Base-by-base conservation (phyloP, 2,329 filamentous ascomycete species). In the Alternaria arbusti region DNA sequence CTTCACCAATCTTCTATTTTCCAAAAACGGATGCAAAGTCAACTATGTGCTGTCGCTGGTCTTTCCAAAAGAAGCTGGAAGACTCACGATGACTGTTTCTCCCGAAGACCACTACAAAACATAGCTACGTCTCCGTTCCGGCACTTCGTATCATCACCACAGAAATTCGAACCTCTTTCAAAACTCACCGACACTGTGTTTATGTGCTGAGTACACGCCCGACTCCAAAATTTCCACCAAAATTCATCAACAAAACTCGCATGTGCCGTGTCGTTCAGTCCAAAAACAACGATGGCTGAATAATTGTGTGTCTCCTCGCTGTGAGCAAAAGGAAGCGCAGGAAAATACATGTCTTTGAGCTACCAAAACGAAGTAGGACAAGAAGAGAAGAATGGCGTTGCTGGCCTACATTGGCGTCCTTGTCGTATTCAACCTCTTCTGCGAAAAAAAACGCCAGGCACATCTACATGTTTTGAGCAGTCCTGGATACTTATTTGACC, bases 241-340 rank as follows among this genome's bases (percentile, higher is more conserved):
- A 36, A 36, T 0, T 4, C 32, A 36, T 36, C 13, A n/a, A 36
- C 13, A 0, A 13, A 0, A 9, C 2, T 9, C 7, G 15, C 0
- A 36, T 36, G 32, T n/a, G 7, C 32, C 32, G 13, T n/a, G 13
- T n/a, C n/a, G 0, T 9, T 5, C 7, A 9, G 1, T 1, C 32
- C 32, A 36, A n/a, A 36, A n/a, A n/a, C n/a, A n/a, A n/a, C n/a
- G n/a, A n/a, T n/a, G n/a, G n/a, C n/a, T n/a, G n/a, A n/a, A n/a
- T n/a, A n/a, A n/a, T 23, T 32, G 32, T 36, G 15, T 36, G 32
- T 36, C 15, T 1, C 15, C 8, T 36, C 7, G 32, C 32, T n/a
- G 15, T 36, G 32, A 36, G 32, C 7, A n/a, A 36, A 36, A 36
- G 32, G n/a, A 36, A n/a, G 2, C 0, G 15, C 32, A 36, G n/a